phyloP scores from a whole-genome alignment of 805 yeast genomes.

The Candida pini region DNA sequence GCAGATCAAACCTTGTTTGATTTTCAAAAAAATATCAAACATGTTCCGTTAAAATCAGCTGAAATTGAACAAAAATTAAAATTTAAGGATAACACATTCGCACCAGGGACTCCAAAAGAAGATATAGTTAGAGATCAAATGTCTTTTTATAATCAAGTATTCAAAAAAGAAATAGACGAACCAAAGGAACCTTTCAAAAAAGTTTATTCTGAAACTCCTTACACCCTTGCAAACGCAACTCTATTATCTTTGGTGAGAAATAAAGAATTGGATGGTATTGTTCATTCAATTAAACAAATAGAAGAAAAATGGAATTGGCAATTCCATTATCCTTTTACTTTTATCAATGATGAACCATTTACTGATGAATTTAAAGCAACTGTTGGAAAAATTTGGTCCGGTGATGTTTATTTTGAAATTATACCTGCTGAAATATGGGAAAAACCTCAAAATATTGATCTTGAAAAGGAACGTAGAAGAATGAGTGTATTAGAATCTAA shows the following conservation, averaged over 20 bases:
- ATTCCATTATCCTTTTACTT: slow-evolving; percentile 69
- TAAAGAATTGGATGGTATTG: slow-evolving; percentile 44
- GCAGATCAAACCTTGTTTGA: too few species aligned
- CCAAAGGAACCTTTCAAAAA: slow-evolving; percentile 35
- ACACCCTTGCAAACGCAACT: slow-evolving; percentile 56
- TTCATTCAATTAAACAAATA: slow-evolving; percentile 48
- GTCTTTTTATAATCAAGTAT: slow-evolving; percentile 31
- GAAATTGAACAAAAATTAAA: slow-evolving; percentile 12
- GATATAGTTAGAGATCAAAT: slow-evolving; percentile 33
- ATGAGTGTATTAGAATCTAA: slow-evolving; percentile 27
- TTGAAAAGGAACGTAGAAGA: slow-evolving; percentile 18
- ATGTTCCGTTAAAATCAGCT: too few species aligned
- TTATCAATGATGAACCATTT: slow-evolving; percentile 68
- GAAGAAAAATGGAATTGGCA: slow-evolving; percentile 60
- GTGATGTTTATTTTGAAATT: slow-evolving; percentile 20
- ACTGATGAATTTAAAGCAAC: slow-evolving; percentile 47
- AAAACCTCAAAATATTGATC: slow-evolving; percentile 53
- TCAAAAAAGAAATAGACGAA: slow-evolving; percentile 35
- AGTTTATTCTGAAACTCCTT: slow-evolving; percentile 9
- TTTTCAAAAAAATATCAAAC: too few species aligned
- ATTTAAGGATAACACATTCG: slow-evolving; percentile 9
- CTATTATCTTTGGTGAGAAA: slow-evolving; percentile 67
- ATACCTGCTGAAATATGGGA: slow-evolving; percentile 48
- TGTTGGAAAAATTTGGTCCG: slow-evolving; percentile 33
- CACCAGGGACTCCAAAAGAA: slow-evolving; percentile 13